Evolutionary conservation across 2,329 filamentous ascomycete genomes (phyloP), one percentile per base, ranked within the genome.

Genomic region (Dothistroma pini): DNA sequence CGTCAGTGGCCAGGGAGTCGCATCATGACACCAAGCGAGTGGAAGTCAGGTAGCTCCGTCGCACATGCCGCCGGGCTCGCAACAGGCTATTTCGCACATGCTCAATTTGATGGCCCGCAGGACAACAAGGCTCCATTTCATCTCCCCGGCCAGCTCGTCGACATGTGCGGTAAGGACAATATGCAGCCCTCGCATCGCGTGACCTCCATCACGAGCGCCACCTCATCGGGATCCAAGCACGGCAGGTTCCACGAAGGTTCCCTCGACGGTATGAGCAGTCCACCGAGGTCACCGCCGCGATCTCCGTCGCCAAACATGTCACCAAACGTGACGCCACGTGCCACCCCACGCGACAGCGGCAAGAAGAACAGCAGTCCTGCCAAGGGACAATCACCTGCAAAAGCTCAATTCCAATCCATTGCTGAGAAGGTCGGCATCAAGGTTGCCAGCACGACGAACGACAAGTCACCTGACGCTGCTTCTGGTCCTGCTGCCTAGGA

Each of bases 371-470:
- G 66, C 57, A 68, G 63, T 44, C 64, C 68, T 12, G 60, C 47
- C 58, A 72, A 69, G 58, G 57, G 59, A 19, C 69, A 70, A 32
- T 80, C 78, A 8, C 79, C 78, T 19, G 74, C 79, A 56, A 79
- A 80, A 65, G 77, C 73, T 54, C 78, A 76, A 70, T 76, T 80
- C 53, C 78, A 79, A 68, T 74, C 77, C 48, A 75, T 81, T 35
- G 78, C 78, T 32, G 78, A 76, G 70, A 79, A 76, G 63, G 77
- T 79, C 59, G 76, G 76, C 34, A 75, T 74, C 67, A 73, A 70
- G 59, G 69, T 71, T 21, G 61, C 66, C 35, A 63, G 63, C n/a
- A 65, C 51, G 8, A 31, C 67, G 53, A 63, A 53, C 22, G 44
- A 41, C 21, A 60, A 67, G 56, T 52, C 51, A n/a, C 60, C 41